Conservation (phyloP, 257 asterid genomes). For the Penstemon barbatus region DNA sequence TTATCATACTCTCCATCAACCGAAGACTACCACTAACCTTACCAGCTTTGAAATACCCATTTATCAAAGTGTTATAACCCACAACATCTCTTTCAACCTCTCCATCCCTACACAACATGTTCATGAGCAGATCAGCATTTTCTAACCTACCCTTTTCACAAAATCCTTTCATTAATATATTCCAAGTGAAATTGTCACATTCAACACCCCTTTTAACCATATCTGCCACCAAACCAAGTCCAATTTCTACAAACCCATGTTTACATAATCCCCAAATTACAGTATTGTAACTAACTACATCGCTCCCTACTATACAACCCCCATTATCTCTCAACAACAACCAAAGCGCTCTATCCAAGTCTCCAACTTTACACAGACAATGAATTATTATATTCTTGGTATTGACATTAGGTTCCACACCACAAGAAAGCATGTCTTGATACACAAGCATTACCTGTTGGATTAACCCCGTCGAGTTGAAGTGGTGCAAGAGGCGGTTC, state of each 20-base stretch:
- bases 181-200: constrained; percentile 64
- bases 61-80: constrained; percentile 66
- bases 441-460: constrained; percentile 68
- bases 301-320: constrained; percentile 41
- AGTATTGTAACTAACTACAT: constrained; percentile 74
- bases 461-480: constrained; percentile 60
- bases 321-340: constrained; percentile 51
- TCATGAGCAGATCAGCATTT: constrained; percentile 58
- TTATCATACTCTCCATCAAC: constrained; percentile 54
- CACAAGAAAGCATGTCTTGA: constrained; percentile 58
- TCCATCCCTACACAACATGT: constrained; percentile 43
- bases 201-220: constrained; percentile 62
- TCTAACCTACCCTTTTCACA: constrained; percentile 68
- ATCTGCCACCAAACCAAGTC: constrained; percentile 74
- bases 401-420: constrained; percentile 52
- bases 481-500: constrained; percentile 68
- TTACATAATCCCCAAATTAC: constrained; percentile 85
- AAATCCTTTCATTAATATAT: constrained; percentile 75
- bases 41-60: constrained; percentile 64
- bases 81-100: constrained; percentile 52
- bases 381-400: constrained; percentile 73
- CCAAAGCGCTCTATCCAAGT: constrained; percentile 46
- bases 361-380: constrained; percentile 66
- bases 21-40: constrained; percentile 47
- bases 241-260: constrained; percentile 52